Conservation (phyloP, 2,329 filamentous ascomycete species). For the Fusarium compactum region DNA sequence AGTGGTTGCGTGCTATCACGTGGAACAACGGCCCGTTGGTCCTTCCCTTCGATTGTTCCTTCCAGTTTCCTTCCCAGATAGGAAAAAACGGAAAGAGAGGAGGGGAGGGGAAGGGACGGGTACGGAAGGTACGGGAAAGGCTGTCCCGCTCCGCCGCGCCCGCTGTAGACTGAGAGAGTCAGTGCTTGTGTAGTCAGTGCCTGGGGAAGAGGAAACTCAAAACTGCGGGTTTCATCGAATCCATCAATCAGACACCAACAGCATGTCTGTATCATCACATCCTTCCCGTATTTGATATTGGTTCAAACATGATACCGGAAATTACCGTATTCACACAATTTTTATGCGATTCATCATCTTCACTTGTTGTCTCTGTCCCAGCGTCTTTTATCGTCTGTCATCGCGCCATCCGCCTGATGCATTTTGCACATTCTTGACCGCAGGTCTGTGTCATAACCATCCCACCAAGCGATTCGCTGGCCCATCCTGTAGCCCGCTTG, state of each 20-base stretch:
- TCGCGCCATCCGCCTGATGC: slow-evolving; percentile 21
- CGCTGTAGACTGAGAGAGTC: background rate
- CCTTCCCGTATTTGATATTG: background rate
- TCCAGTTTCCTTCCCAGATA: slow-evolving; percentile 20
- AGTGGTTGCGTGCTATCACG: slow-evolving; percentile 34
- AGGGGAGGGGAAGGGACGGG: slow-evolving; percentile 13
- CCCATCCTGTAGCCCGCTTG: slow-evolving; percentile 33
- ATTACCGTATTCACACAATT: background rate
- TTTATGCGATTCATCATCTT: background rate
- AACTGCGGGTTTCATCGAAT: slow-evolving; percentile 23
- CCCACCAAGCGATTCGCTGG: slow-evolving; percentile 39
- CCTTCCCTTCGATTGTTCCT: slow-evolving; percentile 24
- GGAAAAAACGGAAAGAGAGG: slow-evolving; percentile 18
- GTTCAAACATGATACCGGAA: background rate
- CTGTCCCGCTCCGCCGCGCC: slow-evolving; percentile 10
- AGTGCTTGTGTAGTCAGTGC: background rate
- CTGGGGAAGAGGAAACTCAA: slow-evolving; percentile 34
- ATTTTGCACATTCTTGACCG: slow-evolving; percentile 27
- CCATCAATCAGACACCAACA: slow-evolving; percentile 30
- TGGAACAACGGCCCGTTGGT: slow-evolving; percentile 29
- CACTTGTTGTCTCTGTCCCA: slow-evolving; percentile 9
- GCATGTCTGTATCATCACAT: slow-evolving; percentile 20
- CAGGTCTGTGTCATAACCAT: slow-evolving; percentile 34
- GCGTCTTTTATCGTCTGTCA: slow-evolving; percentile 23
- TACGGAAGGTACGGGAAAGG: slow-evolving; percentile 15